Evolutionary conservation across 176 grass and related monocot genomes (phyloP).

Genomic region (Tillandsia fasciculata): DNA sequence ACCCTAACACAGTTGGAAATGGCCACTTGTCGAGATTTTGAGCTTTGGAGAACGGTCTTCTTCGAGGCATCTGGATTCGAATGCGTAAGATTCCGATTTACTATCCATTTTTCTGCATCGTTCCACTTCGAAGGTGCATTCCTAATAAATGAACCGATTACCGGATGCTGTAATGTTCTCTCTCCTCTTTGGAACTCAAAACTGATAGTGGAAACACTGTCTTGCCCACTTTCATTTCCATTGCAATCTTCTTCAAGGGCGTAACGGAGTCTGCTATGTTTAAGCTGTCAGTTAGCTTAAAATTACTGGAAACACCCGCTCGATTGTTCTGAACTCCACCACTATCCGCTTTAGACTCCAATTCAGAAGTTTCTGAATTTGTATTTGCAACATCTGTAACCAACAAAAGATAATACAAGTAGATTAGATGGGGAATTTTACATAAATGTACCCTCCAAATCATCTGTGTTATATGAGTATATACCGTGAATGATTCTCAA

Average conservation of each 20-base stretch:
- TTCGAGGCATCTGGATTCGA: conserved; percentile 6
- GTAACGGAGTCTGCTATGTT: neutral
- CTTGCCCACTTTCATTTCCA: conserved; percentile 13
- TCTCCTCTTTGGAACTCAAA: conserved; percentile 23
- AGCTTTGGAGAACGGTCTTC: neutral
- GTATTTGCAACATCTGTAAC: neutral
- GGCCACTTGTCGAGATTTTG: neutral
- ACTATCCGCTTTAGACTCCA: neutral
- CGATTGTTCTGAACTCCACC: too few relatives aligned
- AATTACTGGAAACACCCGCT: too few relatives aligned
- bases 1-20: neutral
- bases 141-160: conserved; percentile 3
- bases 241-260: conserved; percentile 6
- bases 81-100: conserved; percentile 15
- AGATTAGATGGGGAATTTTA: too few relatives aligned
- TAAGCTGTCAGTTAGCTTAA: conserved; percentile 1
- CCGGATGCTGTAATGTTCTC: conserved; percentile 2
- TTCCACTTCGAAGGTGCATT: conserved; percentile 22
- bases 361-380: conserved; percentile 9
- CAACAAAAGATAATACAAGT: neutral
- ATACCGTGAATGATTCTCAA: too few relatives aligned
- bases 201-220: conserved; percentile 9
- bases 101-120: conserved; percentile 23
- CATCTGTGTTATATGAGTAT: too few relatives aligned
- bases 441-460: neutral